Base-by-base conservation (phyloP, 2,329 filamentous ascomycete species). In the Xylaria sp. region DNA sequence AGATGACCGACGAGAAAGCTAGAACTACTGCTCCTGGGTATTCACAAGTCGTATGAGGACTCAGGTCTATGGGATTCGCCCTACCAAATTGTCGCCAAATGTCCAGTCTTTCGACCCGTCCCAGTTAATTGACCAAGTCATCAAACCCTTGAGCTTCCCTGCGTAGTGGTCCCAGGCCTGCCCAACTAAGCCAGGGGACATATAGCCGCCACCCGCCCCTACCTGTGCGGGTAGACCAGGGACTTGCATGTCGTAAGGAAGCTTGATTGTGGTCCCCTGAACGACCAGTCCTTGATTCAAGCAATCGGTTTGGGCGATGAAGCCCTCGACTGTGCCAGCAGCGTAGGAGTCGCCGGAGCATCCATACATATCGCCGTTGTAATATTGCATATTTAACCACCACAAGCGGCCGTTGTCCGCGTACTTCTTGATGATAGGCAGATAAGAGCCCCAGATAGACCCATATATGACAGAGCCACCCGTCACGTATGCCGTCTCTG, bases 51-150 rank as follows among this genome's bases (percentile, higher is more conserved):
- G 7, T 21, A 30, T 53, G 11, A 14, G 7, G 8, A 4, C 17
- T 32, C 5, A 5, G 9, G 34, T 14, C 17, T 65, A 68, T 11
- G 61, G 61, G 54, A 72, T 72, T n/a, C 70, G 65, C 11, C 69
- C 67, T 64, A 76, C 73, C 4, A 78, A 39, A 45, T 78, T 80
- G 64, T 80, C 73, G n/a, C 70, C 75, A 65, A 79, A 80, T 1
- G 76, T 76, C 78, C 78, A 80, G 60, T 64, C 68, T 64, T 76
- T 76, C 11, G 78, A 78, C 9, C 77, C 78, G 56, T 80, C 78
- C 78, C 78, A 80, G 73, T 80, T 80, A 67, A 79, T 78, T 7
- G 78, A 80, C 78, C 78, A 80, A 1, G 78, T 79, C 78, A 80
- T 80, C 57, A 80, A 24, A 6, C 78, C 78, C 69, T 79, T 80